Evolutionary conservation across 805 yeast species (phyloP).

Genomic region (Yamadazyma olivae): DNA sequence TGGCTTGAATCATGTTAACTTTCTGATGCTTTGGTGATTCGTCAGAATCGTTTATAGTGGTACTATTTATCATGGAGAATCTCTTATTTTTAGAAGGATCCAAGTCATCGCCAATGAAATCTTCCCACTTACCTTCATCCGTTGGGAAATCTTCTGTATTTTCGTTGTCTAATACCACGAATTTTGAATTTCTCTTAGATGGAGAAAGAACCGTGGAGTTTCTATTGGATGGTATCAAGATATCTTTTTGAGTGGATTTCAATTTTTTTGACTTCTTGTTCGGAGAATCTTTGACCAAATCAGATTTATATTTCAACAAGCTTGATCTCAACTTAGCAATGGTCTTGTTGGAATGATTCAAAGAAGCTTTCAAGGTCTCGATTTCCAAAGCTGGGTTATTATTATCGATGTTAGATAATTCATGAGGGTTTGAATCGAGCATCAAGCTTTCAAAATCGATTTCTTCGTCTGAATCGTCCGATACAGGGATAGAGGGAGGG

Average conservation of each 20-base stretch:
- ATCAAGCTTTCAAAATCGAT: conserved; percentile 32
- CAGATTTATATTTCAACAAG: conserved; percentile 39
- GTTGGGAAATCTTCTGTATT: conserved; percentile 11
- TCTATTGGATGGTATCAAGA: conserved; percentile 16
- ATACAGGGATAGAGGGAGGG: background rate
- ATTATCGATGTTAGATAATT: conserved; percentile 27
- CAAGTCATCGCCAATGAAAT: conserved; percentile 30
- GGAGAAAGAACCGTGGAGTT: conserved; percentile 28
- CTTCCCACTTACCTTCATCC: conserved; percentile 35
- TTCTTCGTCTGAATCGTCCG: conserved; percentile 25
- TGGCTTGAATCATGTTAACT: conserved; percentile 13
- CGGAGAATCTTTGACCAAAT: conserved; percentile 13
- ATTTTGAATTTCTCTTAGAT: conserved; percentile 32
- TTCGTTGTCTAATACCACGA: conserved; percentile 21
- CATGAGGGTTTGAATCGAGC: conserved; percentile 23
- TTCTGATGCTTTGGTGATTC: conserved; percentile 12
- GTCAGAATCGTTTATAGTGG: conserved; percentile 13
- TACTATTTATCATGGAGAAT: conserved; percentile 12
- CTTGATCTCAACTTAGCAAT: conserved; percentile 57
- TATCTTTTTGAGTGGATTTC: conserved; percentile 10
- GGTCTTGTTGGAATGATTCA: conserved; percentile 61
- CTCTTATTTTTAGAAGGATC: conserved; percentile 22
- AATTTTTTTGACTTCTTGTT: conserved; percentile 9
- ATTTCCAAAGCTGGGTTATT: conserved; percentile 51
- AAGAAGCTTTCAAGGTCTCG: conserved; percentile 63